A percentile compares a stretch with the other conserved stretches of the same genome.
phyloP scores from a whole-genome alignment of 257 asterid genomes.

The Capsicum pubescens region DNA sequence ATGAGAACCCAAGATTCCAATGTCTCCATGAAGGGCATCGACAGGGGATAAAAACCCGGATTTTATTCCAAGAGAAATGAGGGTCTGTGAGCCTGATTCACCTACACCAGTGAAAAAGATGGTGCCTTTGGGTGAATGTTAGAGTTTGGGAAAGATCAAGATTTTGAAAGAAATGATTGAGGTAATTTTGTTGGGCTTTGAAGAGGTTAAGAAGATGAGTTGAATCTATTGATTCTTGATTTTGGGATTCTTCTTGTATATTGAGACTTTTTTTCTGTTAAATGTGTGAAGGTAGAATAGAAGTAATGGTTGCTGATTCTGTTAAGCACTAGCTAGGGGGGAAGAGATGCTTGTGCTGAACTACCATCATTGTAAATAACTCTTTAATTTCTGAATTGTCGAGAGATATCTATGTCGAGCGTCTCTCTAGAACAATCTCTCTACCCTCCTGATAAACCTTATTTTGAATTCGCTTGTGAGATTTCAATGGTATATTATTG shows the following conservation, averaged over 20 bases:
- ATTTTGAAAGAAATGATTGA: slow-evolving; percentile 88
- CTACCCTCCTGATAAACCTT: no score
- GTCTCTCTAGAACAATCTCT: no score
- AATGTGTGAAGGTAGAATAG: not conserved
- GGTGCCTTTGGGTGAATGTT: slow-evolving; percentile 71
- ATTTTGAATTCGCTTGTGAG: no score
- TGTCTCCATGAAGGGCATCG: slow-evolving; percentile 94
- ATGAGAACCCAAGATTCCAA: slow-evolving; percentile 63
- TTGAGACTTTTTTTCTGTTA: not conserved
- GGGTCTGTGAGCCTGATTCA: slow-evolving; percentile 89
- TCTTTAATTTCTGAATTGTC: no score
- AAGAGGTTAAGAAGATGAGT: slow-evolving; percentile 68
- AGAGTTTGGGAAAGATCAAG: slow-evolving; percentile 84
- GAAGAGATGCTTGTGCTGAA: no score
- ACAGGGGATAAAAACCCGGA: slow-evolving; percentile 81
- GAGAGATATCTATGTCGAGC: no score
- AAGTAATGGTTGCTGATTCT: not conserved
- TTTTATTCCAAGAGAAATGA: slow-evolving; percentile 76
- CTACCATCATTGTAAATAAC: no score
- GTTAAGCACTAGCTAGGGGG: not conserved
- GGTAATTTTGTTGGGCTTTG: slow-evolving; percentile 83
- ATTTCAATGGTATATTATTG: no score
- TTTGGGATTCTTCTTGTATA: not conserved
- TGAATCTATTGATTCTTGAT: slow-evolving; percentile 43
- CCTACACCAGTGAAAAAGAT: slow-evolving; percentile 92